Conservation (phyloP, 2,329 filamentous ascomycete species). For the Pestalotiopsis fici region DNA sequence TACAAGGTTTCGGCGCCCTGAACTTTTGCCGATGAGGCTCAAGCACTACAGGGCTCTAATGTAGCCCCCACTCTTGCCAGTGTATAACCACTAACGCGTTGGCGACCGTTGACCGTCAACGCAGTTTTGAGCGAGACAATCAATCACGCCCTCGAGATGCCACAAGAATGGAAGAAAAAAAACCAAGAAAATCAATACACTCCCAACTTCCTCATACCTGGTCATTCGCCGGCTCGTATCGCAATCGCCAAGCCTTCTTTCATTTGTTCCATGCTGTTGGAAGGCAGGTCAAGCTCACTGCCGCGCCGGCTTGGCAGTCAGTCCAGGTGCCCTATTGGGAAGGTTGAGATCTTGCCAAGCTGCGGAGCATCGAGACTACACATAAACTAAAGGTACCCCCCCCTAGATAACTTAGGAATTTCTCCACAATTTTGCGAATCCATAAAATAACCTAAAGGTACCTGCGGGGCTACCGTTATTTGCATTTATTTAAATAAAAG, state of each 20-base stretch:
- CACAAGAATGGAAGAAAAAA: neutral
- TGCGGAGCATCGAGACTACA: neutral
- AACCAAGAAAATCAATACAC: neutral
- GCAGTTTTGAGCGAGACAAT: neutral
- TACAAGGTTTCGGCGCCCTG: neutral
- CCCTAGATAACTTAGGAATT: too few species aligned
- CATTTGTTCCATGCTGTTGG: neutral
- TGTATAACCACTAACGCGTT: too few species aligned
- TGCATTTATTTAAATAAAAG: too few species aligned
- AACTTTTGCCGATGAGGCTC: neutral
- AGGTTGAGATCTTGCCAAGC: conserved; percentile 9
- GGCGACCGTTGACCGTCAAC: too few species aligned
- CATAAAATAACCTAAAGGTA: too few species aligned
- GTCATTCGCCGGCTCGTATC: neutral
- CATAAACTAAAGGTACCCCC: too few species aligned
- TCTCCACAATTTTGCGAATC: too few species aligned
- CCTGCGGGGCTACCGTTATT: too few species aligned
- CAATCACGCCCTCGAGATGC: neutral
- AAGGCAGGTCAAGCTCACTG: conserved; percentile 6
- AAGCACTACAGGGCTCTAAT: neutral
- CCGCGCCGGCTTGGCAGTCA: conserved; percentile 5
- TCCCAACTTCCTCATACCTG: neutral
- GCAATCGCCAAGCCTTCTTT: conserved; percentile 3
- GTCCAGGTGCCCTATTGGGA: neutral
- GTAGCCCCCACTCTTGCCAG: neutral